Conservation (phyloP, 1,139 yeast species). For the Pichia sp. region DNA sequence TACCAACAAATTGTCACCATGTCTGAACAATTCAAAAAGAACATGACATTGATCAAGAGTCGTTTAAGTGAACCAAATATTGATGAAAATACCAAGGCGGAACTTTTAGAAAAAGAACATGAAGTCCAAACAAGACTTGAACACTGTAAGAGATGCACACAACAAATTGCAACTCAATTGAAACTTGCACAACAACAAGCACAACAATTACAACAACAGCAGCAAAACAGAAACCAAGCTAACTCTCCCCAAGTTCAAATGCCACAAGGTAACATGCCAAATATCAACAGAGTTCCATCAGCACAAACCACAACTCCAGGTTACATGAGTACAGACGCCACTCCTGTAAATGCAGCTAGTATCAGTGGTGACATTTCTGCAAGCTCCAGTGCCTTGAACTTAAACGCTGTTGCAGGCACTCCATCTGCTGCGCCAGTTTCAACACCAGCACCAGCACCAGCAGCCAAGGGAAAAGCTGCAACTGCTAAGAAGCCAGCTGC, state of each 20-base stretch:
- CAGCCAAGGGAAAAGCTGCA: constrained; percentile 1
- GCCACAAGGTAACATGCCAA: constrained; percentile 4
- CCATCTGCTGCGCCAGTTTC: background rate
- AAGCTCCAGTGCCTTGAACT: background rate
- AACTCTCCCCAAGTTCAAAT: constrained; percentile 26
- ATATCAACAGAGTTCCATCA: background rate
- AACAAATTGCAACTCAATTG: constrained; percentile 29
- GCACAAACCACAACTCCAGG: constrained; percentile 4
- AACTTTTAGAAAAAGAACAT: constrained; percentile 29
- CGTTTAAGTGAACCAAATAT: constrained; percentile 35
- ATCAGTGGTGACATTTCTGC: too few relatives aligned
- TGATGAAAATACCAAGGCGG: constrained; percentile 33
- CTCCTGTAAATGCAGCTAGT: background rate
- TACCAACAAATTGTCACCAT: constrained; percentile 33
- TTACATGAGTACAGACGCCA: background rate
- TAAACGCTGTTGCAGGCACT: background rate
- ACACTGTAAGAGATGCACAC: constrained; percentile 30
- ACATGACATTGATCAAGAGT: constrained; percentile 37
- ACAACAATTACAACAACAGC: constrained; percentile 8
- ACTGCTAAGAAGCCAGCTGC: constrained; percentile 4
- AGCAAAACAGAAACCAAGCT: constrained; percentile 5
- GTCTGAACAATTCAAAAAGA: constrained; percentile 45
- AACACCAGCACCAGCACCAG: background rate
- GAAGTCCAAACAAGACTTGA: constrained; percentile 32
- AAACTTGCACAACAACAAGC: constrained; percentile 27